These are phyloP conservation scores for Colletotrichum tanaceti DNA, from an alignment of 2,329 filamentous ascomycete species.

Conservation along the genomic window DNA sequence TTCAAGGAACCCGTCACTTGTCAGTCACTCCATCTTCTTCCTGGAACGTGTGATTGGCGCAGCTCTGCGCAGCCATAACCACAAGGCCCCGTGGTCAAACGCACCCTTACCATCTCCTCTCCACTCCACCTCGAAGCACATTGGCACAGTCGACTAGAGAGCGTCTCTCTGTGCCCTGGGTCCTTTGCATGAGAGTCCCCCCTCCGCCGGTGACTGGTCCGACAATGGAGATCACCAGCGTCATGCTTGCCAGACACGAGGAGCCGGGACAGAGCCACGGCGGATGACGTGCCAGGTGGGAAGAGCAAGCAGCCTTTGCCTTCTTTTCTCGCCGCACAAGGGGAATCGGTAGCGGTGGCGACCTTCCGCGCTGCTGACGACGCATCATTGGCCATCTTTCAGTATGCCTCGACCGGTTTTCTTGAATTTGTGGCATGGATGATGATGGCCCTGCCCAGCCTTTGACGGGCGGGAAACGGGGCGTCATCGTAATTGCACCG, in stretches of 20 bases:
- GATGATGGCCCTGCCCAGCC: not conserved
- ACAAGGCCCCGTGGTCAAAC: not conserved
- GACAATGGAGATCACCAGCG: conserved; percentile 4
- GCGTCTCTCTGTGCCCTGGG: not conserved
- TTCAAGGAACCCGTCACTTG: conserved; percentile 5
- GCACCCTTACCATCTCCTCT: conserved; percentile 1
- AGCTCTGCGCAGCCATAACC: conserved; percentile 23
- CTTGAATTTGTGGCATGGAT: not conserved
- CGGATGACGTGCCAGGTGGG: conserved; percentile 30
- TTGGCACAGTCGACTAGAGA: not conserved
- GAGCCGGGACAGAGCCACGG: conserved; percentile 18
- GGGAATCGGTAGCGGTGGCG: conserved; percentile 10
- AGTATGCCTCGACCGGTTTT: not conserved
- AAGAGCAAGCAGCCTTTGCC: not conserved
- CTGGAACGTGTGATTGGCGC: conserved; percentile 11
- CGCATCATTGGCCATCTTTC: conserved; percentile 4
- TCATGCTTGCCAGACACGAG: conserved; percentile 29
- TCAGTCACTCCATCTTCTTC: not conserved
- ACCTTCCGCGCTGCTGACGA: conserved; percentile 2
- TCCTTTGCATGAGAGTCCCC: conserved; percentile 24
- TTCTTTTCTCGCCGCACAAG: not conserved
- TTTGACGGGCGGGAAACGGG: not conserved
- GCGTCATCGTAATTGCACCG: not conserved
- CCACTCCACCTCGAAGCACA: not conserved
- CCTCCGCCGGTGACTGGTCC: conserved; percentile 33